Evolutionary conservation across 306 rosid genomes (phyloP).

Genomic region (Rosa rugosa): DNA sequence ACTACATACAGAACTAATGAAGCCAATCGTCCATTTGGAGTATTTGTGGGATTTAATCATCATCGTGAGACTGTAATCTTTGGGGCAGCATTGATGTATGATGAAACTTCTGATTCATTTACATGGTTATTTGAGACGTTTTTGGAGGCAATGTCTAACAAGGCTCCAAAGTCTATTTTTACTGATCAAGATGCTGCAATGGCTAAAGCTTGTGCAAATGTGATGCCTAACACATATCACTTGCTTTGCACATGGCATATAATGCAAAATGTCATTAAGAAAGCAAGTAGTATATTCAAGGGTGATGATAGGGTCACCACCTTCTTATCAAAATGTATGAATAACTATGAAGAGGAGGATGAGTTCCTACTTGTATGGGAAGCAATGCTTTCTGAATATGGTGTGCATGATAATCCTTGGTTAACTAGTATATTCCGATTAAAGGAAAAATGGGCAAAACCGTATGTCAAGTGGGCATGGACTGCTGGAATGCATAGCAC

Average conservation of each 20-base stretch:
- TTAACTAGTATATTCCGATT: too few relatives aligned
- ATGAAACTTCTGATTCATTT: background rate
- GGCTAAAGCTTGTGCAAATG: background rate
- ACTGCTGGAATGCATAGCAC: background rate
- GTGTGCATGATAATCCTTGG: background rate
- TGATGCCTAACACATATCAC: background rate
- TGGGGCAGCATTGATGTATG: background rate
- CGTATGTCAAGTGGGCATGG: background rate
- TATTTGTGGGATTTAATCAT: slow-evolving; percentile 1
- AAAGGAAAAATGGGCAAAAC: background rate
- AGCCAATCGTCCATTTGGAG: background rate
- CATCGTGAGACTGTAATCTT: background rate
- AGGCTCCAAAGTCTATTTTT: background rate
- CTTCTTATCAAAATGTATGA: background rate
- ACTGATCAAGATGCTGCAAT: background rate
- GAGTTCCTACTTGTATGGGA: background rate
- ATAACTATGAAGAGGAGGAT: background rate
- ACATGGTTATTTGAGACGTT: background rate
- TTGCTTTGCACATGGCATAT: background rate
- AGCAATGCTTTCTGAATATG: background rate
- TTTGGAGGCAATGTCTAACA: background rate
- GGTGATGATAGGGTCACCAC: background rate
- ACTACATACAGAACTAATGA: background rate
- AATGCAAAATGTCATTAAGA: background rate
- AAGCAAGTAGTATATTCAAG: background rate